Conservation (phyloP, 176 grass and related monocot species). For the Eremochloa ophiuroides region DNA sequence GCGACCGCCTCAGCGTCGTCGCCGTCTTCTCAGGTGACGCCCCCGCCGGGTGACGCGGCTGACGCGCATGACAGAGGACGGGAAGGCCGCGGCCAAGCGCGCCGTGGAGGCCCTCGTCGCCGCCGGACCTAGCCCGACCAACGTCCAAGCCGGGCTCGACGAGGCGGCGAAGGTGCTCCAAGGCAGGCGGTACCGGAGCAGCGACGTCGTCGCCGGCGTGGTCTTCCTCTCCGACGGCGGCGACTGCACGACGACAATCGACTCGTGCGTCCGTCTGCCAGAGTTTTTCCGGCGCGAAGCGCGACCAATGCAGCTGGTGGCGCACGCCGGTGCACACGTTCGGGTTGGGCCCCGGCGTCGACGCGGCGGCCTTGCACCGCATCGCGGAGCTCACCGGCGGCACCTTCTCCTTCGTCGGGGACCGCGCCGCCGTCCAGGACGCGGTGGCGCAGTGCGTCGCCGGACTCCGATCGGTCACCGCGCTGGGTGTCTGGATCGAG, state of each 20-base stretch:
- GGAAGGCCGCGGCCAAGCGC: too few relatives aligned
- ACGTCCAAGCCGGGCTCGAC: not conserved
- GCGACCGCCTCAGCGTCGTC: not conserved
- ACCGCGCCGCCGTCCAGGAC: constrained; percentile 31
- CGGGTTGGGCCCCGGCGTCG: not conserved
- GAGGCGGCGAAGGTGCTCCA: not conserved
- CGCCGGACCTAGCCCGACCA: too few relatives aligned
- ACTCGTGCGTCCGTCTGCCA: not conserved
- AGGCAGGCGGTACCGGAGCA: rapidly evolving
- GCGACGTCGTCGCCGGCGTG: not conserved
- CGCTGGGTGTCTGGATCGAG: constrained; percentile 3
- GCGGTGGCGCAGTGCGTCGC: constrained; percentile 56
- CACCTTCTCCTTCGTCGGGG: not conserved
- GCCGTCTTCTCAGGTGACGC: too few relatives aligned
- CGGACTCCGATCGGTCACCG: constrained; percentile 45
- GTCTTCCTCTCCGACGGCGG: not conserved
- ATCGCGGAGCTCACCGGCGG: not conserved
- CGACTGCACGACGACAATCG: too few relatives aligned
- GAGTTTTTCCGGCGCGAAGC: not conserved
- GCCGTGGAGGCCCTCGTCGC: too few relatives aligned
- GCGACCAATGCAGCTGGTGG: too few relatives aligned
- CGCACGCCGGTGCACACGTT: not conserved
- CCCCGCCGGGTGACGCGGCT: too few relatives aligned
- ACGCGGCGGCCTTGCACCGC: too few relatives aligned
- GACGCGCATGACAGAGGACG: too few relatives aligned